Base-by-base conservation (phyloP, 768 basidiomycete genomes). In the Trametes cubensis region DNA sequence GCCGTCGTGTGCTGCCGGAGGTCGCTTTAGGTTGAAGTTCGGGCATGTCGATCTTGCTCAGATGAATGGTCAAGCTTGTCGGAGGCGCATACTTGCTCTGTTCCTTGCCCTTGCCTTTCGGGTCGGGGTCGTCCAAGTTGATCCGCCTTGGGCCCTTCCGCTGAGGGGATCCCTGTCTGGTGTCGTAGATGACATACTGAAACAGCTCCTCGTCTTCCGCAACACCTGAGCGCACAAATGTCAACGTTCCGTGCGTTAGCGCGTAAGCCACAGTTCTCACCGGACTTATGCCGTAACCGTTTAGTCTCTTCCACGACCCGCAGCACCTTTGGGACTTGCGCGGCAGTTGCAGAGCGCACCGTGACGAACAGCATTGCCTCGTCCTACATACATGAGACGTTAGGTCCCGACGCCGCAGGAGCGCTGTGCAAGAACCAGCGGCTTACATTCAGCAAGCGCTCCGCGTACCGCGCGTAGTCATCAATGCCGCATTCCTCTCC, bases 11-110 rank as follows among this genome's bases (percentile, higher is more conserved):
- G 26, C 26, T 50, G 30, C 38, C 41, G 64, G 63, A 39, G 4
- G 57, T 60, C 17, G 30, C 78, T 69, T 62, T 82, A 3, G 89
- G 89, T 67, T 83, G 82, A 17, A 94, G 81, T 70, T 94, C 92
- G 0, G 91, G 92, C 85, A 94, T 93, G 15, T 87, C 79, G 50
- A 94, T 92, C 79, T 94, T 94, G 79, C 90, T 91, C 18, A 94
- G 74, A 72, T 94, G 91, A 1, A 94, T 80, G 0, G 80, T 81
- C 0, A 94, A 78, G 63, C 81, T 85, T 38, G 78, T 80, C 0
- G 90, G 92, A 1, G 92, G 90, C 3, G 77, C 74, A 70, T 94
- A 92, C 63, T 57, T 55, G 17, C 52, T 80, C 77, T 48, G 25
- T 14, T 65, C 68, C 59, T 75, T 73, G 46, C 71, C 70, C 41